A percentile compares a stretch with the other conserved stretches of the same genome.
These are phyloP conservation scores for Vaccinium darrowii DNA, from an alignment of 148 eudicot genomes.

Conservation along the genomic window DNA sequence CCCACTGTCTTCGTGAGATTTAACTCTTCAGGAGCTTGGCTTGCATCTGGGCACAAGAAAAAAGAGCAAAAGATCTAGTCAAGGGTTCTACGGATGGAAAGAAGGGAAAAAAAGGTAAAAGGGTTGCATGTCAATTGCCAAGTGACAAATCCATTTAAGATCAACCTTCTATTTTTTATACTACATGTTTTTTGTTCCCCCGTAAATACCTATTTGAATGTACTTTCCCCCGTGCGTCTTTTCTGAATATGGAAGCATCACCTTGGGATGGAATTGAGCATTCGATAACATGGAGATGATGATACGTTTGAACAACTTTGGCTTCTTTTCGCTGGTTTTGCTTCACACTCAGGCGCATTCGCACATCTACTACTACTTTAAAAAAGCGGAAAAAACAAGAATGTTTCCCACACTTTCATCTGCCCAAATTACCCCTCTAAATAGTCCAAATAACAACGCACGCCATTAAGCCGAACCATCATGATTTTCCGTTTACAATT, in stretches of 20 bases:
- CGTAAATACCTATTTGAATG: constrained; percentile 7
- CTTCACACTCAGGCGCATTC: neutral
- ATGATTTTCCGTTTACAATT: too few species aligned
- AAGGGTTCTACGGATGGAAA: neutral
- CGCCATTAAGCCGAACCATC: too few species aligned
- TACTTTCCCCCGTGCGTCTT: neutral
- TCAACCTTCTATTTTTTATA: neutral
- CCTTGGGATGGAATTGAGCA: neutral
- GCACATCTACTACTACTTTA: too few species aligned
- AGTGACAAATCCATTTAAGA: neutral
- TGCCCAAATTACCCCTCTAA: too few species aligned
- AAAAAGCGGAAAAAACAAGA: too few species aligned
- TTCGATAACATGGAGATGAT: neutral
- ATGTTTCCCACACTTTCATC: too few species aligned
- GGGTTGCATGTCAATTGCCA: neutral
- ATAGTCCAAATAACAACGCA: too few species aligned
- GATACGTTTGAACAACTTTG: neutral
- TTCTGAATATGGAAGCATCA: neutral
- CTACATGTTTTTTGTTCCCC: neutral
- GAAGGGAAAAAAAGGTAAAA: neutral
- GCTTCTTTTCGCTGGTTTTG: neutral
- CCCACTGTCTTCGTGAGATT: neutral
- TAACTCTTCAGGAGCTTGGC: neutral
- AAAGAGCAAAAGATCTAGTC: neutral
- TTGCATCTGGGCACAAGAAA: neutral